Base-by-base conservation (phyloP, 345 rosid species). In the Eucalyptus shirleyi region DNA sequence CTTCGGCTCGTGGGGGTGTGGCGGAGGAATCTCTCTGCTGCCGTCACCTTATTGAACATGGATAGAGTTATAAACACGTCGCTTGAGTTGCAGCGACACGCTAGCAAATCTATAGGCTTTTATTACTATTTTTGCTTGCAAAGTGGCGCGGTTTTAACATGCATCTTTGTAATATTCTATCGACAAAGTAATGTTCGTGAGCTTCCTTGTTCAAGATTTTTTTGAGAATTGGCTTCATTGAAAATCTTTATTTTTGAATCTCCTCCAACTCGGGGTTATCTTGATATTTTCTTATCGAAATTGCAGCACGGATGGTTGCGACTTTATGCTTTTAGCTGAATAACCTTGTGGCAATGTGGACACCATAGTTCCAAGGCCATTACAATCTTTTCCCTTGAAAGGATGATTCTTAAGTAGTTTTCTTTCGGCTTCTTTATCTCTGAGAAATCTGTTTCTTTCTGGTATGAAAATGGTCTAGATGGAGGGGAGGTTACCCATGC, bases 151-250 rank as follows among this genome's bases (percentile, higher is more conserved):
- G 59, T 53, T 8, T 53, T 19, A 53, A 53, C 59, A 4, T 19
- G 24, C 1, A 19, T 8, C 59, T 19, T 53, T 19, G 2, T 8
- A 8, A 53, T 53, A 53, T 53, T 53, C 59, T 53, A 19, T 53
- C 26, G 24, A 5, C n/a, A 7, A 60, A 62, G 2, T 62, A 62
- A 30, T 0, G 30, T 62, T 0, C 9, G 18, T n/a, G 34, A 13
- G 34, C 72, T 62, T 30, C 34, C 72, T 30, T 14, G 30, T 56
- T 56, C 14, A 26, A 5, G 30, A 56, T 51, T 7, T 59, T 59
- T 59, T 59, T 12, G n/a, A 59, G 65, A 59, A 26, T 28, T 12
- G 18, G 17, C 18, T 62, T 62, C 1, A 14, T 30, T 14, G 17
- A 30, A 28, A 30, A 28, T 30, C 17, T 62, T 0, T n/a, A 30